Conservation (phyloP, 2,329 filamentous ascomycete species). For the Neonectria ditissima region DNA sequence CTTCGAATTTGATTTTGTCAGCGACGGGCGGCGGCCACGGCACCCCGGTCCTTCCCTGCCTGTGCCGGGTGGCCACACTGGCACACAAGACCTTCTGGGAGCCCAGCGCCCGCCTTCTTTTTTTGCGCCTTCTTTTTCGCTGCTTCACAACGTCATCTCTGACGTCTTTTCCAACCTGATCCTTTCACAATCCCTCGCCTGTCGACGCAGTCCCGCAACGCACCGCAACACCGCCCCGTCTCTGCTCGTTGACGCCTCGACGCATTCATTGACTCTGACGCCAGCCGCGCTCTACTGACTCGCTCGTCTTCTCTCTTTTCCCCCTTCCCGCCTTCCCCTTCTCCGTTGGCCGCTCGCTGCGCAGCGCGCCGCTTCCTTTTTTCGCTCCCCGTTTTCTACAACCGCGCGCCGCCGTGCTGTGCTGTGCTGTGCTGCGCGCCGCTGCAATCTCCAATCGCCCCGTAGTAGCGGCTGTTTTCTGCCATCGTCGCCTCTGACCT, state of each 20-base stretch:
- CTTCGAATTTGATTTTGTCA: slow-evolving; percentile 24
- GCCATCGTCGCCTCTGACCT: slow-evolving; percentile 54
- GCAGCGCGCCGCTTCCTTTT: slow-evolving; percentile 24
- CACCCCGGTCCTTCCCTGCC: slow-evolving; percentile 30
- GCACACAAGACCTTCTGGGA: slow-evolving; percentile 43
- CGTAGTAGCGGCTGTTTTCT: slow-evolving; percentile 37
- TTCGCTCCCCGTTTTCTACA: slow-evolving; percentile 31
- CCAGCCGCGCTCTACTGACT: slow-evolving; percentile 41
- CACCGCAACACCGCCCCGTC: slow-evolving; percentile 44
- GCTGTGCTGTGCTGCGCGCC: slow-evolving; percentile 33
- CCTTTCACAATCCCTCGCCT: slow-evolving; percentile 51
- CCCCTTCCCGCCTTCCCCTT: slow-evolving; percentile 5
- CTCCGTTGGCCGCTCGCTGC: slow-evolving; percentile 8
- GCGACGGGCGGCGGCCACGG: slow-evolving; percentile 8
- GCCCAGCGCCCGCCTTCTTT: slow-evolving; percentile 50
- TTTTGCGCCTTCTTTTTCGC: slow-evolving; percentile 53
- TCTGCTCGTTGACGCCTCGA: slow-evolving; percentile 36
- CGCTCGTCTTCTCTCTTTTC: slow-evolving; percentile 20
- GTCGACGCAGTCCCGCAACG: slow-evolving; percentile 48
- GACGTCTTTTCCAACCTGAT: slow-evolving; percentile 58
- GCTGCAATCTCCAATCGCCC: slow-evolving; percentile 25
- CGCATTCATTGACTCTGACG: slow-evolving; percentile 38
- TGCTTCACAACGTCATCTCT: slow-evolving; percentile 61
- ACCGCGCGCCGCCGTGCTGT: slow-evolving; percentile 25
- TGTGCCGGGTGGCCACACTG: slow-evolving; percentile 32